Conservation (phyloP, 163 green algal species). For the Chlamydomonas reinhardtii region DNA sequence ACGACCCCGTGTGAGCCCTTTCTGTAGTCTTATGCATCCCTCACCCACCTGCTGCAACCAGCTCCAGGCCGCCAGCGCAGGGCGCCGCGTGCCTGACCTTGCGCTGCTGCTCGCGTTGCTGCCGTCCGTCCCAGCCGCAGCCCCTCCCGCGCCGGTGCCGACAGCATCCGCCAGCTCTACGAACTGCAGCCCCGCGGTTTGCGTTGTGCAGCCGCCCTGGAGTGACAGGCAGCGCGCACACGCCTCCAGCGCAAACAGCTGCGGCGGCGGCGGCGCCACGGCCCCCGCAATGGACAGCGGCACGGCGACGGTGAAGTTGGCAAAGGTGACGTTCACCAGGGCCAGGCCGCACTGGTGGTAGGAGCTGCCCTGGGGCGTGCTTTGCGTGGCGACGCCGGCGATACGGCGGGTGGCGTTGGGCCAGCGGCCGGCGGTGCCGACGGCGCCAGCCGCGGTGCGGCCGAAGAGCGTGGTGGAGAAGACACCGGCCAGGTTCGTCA, state of each 20-base stretch:
- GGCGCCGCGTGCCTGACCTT: not conserved
- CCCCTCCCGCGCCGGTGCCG: too few relatives aligned
- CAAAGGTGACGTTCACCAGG: conserved; percentile 41
- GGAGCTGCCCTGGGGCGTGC: too few relatives aligned
- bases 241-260: conserved; percentile 39
- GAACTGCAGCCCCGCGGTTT: conserved; percentile 39
- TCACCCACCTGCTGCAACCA: conserved; percentile 56
- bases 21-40: too few relatives aligned
- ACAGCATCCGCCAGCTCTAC: not conserved
- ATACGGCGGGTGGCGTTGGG: not conserved
- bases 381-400: not conserved
- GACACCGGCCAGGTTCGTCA: conserved; percentile 28
- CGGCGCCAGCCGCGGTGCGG: conserved; percentile 10
- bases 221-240: conserved; percentile 54
- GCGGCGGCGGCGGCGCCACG: not conserved
- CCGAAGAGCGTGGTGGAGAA: conserved; percentile 7
- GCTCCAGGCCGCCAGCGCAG: conserved; percentile 42
- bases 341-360: not conserved
- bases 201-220: conserved; percentile 34
- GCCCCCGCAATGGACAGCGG: not conserved
- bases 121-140: too few relatives aligned
- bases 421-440: conserved; percentile 28
- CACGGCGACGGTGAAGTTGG: not conserved
- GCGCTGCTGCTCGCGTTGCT: not conserved
- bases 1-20: too few relatives aligned